Percentiles rank a stretch among this genome's conserved stretches.
Evolutionary conservation across 257 asterid genomes (phyloP).

Genomic region (Prunella vulgaris): DNA sequence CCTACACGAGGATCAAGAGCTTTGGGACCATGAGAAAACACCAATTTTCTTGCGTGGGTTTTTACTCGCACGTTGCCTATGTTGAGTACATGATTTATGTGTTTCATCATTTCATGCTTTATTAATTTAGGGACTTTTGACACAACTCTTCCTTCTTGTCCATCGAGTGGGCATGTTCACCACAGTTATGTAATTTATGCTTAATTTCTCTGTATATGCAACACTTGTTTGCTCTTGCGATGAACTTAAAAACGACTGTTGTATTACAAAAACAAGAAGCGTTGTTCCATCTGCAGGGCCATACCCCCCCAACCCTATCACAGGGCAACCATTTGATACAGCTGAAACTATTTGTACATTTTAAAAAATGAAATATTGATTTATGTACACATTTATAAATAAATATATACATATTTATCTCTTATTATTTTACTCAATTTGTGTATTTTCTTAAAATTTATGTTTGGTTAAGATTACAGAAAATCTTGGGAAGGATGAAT

Average conservation of each 20-base stretch:
- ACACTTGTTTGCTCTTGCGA: neutral
- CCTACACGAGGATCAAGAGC: neutral
- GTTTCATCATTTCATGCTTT: constrained; percentile 4
- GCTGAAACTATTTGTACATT: no score
- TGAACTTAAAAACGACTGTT: neutral
- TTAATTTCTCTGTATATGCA: constrained; percentile 21
- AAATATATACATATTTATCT: no score
- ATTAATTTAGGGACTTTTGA: constrained; percentile 3
- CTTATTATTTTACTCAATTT: no score
- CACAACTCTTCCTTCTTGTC: neutral
- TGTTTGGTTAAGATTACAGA: no score
- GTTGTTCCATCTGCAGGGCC: neutral
- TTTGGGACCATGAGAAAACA: constrained; percentile 8
- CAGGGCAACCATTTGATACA: no score
- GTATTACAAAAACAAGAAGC: neutral
- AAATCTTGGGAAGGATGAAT: no score
- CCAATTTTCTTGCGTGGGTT: constrained; percentile 3
- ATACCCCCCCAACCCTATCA: no score
- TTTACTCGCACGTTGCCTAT: constrained; percentile 8
- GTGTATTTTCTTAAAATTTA: no score
- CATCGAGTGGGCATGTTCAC: constrained; percentile 5
- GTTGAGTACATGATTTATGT: constrained; percentile 13
- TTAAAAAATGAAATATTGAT: no score
- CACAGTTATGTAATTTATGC: constrained; percentile 19
- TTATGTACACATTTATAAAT: no score